phyloP scores from a whole-genome alignment of 1,139 yeast species.

The Entelexis paramagnoliae region DNA sequence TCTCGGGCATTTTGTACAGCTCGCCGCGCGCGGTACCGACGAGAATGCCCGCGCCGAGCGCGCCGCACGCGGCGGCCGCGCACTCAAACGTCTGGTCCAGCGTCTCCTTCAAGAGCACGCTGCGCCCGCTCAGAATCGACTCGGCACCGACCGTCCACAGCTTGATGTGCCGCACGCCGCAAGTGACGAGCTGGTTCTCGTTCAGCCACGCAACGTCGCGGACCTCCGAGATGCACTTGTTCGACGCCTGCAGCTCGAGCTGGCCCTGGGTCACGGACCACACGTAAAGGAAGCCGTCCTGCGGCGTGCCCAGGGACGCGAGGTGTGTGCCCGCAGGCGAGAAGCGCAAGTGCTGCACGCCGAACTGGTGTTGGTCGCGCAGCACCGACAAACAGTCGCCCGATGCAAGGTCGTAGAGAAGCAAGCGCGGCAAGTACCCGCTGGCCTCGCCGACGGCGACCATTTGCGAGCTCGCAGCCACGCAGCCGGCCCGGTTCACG shows the following conservation, averaged over 20 bases:
- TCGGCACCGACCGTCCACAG: slow-evolving; percentile 41
- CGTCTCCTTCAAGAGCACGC: slow-evolving; percentile 43
- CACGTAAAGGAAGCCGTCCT: slow-evolving; percentile 54
- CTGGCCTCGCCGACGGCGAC: slow-evolving; percentile 63
- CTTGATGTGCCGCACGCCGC: slow-evolving; percentile 51
- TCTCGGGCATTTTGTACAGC: slow-evolving; percentile 16
- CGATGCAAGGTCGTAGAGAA: slow-evolving; percentile 47
- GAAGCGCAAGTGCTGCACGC: slow-evolving; percentile 46
- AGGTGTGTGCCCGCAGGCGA: slow-evolving; percentile 47
- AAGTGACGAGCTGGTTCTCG: slow-evolving; percentile 38
- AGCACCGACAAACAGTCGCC: slow-evolving; percentile 38
- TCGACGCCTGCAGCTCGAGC: slow-evolving; percentile 31
- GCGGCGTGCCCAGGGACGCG: slow-evolving; percentile 51
- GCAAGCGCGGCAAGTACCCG: slow-evolving; percentile 47
- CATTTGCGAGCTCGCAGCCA: slow-evolving; percentile 45
- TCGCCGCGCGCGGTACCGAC: slow-evolving; percentile 20
- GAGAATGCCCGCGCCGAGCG: slow-evolving; percentile 2
- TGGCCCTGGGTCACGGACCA: slow-evolving; percentile 38
- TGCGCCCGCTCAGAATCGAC: slow-evolving; percentile 44
- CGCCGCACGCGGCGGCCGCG: slow-evolving; percentile 3
- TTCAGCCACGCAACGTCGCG: slow-evolving; percentile 49
- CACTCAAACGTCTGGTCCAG: slow-evolving; percentile 40
- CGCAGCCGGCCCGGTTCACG: slow-evolving; percentile 39
- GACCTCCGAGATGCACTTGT: slow-evolving; percentile 51
- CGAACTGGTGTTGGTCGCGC: slow-evolving; percentile 50